A percentile compares a stretch with the other conserved stretches of the same genome.
These are phyloP conservation scores for Kregervanrija fluxuum DNA, from an alignment of 805 yeast species.

Conservation along the genomic window DNA sequence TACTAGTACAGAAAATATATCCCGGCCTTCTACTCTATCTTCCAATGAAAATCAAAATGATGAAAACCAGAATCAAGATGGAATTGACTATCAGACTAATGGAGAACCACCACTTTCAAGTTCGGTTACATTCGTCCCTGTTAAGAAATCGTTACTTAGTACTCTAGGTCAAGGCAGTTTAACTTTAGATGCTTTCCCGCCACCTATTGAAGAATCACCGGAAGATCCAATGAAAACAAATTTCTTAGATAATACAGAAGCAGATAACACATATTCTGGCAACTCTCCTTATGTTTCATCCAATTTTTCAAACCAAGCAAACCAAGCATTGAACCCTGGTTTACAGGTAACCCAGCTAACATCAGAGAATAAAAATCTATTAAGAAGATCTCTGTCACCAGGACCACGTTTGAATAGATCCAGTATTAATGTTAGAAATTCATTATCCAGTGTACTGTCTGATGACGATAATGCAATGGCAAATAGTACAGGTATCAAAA, in stretches of 20 bases:
- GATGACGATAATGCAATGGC: slow-evolving; percentile 11
- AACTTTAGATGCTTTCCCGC: slow-evolving; percentile 27
- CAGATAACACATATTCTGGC: background rate
- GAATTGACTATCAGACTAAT: background rate
- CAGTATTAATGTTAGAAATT: slow-evolving; percentile 2
- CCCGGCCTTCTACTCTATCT: too few species aligned
- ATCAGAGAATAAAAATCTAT: background rate
- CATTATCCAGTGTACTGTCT: background rate
- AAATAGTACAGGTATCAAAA: slow-evolving; percentile 8
- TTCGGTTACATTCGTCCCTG: slow-evolving; percentile 39
- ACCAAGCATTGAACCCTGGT: too few species aligned
- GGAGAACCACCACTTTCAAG: slow-evolving; percentile 13
- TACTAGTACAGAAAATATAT: background rate
- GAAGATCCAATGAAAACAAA: background rate
- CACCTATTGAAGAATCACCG: background rate
- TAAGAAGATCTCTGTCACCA: slow-evolving; percentile 3
- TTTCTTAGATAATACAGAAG: background rate
- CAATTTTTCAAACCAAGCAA: too few species aligned
- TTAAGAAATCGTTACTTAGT: slow-evolving; percentile 38
- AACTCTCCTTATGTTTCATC: background rate
- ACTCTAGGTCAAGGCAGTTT: slow-evolving; percentile 45
- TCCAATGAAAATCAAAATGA: too few species aligned
- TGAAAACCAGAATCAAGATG: background rate
- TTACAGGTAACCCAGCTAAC: too few species aligned
- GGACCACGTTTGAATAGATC: background rate